Evolutionary conservation across 805 yeast genomes (phyloP).

Genomic region (Tetrapisispora fleetii): DNA sequence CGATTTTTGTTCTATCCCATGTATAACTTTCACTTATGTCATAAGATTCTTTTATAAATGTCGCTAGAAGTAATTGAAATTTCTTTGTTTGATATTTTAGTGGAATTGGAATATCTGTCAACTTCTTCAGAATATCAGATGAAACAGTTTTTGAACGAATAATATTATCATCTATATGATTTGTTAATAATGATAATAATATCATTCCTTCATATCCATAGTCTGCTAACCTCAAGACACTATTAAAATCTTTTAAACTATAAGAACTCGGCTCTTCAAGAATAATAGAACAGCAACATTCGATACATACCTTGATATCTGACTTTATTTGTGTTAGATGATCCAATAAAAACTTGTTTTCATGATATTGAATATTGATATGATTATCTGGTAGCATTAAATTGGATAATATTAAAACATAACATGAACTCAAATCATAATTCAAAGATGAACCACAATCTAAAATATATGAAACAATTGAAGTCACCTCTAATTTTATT

Average conservation of each 20-base stretch:
- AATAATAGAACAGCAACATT: neutral
- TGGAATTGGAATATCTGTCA: constrained; percentile 5
- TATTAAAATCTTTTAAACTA: constrained; percentile 1
- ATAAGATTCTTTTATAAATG: constrained; percentile 1
- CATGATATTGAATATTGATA: too few species aligned
- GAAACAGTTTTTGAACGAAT: constrained; percentile 1
- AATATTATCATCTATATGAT: constrained; percentile 6
- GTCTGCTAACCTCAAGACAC: constrained; percentile 5
- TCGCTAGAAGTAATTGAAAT: constrained; percentile 12
- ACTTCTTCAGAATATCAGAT: constrained; percentile 1
- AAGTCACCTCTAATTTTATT: neutral
- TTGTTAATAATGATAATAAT: constrained; percentile 14
- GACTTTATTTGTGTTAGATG: neutral
- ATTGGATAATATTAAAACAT: neutral
- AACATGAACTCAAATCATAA: neutral
- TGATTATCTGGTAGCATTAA: neutral
- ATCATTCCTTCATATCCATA: constrained; percentile 5
- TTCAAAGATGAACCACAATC: neutral
- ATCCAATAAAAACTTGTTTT: neutral
- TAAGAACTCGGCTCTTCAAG: too few species aligned
- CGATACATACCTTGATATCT: neutral
- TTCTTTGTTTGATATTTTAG: constrained; percentile 6
- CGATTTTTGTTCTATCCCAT: too few species aligned
- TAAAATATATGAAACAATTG: neutral
- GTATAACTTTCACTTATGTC: neutral